Evolutionary conservation across 2,329 filamentous ascomycete genomes (phyloP), one percentile per base, ranked within the genome.

Genomic region (Pseudogymnoascus sp.): DNA sequence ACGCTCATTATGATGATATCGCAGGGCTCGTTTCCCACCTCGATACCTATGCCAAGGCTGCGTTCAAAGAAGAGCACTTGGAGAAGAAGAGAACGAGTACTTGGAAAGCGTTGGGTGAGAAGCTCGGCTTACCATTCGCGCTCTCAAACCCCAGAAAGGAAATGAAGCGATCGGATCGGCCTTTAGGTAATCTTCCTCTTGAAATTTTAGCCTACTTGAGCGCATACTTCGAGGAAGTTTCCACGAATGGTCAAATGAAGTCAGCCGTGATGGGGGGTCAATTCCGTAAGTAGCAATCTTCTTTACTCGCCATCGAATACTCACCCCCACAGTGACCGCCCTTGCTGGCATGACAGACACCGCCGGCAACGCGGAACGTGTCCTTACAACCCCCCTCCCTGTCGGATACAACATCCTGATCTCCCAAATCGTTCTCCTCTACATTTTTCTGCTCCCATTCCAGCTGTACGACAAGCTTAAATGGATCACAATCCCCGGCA

Each of bases 341-440:
- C 72, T 95, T 7, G 78, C 80, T 59, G 74, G 82, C 4, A 77
- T 96, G 61, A 90, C 89, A 71, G 91, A 96, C 67, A 83, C 87
- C 62, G 79, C 91, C 67, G 84, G 84, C 14, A 86, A 87, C 63
- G 86, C 86, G 58, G 90, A 95, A 71, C 88, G 91, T 65, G 87
- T 96, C 18, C 83, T 93, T 33, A 89, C 88, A 73, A 96, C 91
- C 0, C 91, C 91, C 1, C 82, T 96, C 0, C 91, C 91, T 2
- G 83, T 91, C 62, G 91, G 90, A 55, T 96, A 96, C 78, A 86
- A 84, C 67, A 95, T 96, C 69, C 85, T 90, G 69, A 93, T 95
- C 73, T 86, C 87, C 18, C 91, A 96, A 73, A 93, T 95, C 71
- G 91, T 91, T 33, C 93, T 89, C 85, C 83, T 92, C 60, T 96